Percentiles rank a stretch among this genome's conserved stretches.
These are phyloP conservation scores for Byssoonygena ceratinophila DNA, from an alignment of 2,329 filamentous ascomycete species.

Conservation along the genomic window DNA sequence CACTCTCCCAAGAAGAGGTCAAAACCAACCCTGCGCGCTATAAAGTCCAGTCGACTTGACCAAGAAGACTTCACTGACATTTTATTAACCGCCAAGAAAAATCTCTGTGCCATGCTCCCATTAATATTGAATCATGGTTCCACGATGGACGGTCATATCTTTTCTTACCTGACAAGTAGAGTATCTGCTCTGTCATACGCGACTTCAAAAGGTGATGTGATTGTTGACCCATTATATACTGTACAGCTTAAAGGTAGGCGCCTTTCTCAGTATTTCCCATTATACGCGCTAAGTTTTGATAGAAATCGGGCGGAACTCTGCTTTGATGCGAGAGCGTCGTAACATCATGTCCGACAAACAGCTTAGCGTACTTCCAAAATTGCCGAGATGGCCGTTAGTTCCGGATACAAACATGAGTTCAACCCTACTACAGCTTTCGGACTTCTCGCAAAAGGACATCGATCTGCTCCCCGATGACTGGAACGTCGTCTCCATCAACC, in stretches of 20 bases:
- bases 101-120: conserved; percentile 26
- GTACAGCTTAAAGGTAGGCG: conserved; percentile 31
- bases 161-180: conserved; percentile 32
- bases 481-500: conserved; percentile 73
- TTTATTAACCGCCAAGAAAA: conserved; percentile 29
- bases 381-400: conserved; percentile 40
- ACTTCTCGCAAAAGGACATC: conserved; percentile 70
- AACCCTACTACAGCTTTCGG: conserved; percentile 40
- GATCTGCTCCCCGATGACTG: conserved; percentile 74
- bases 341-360: conserved; percentile 39
- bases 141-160: conserved; percentile 31
- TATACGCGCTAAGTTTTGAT: conserved; percentile 8
- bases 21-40: not conserved
- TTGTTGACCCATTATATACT: conserved; percentile 18
- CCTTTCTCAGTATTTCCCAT: not conserved
- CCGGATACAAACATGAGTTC: conserved; percentile 16
- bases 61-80: conserved; percentile 31
- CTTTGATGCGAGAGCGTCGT: conserved; percentile 32
- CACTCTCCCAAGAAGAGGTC: conserved; percentile 22
- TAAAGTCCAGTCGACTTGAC: conserved; percentile 13
- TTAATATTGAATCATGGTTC: conserved; percentile 29
- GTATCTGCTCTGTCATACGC: conserved; percentile 36
- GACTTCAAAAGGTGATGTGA: conserved; percentile 25
- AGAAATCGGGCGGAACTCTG: conserved; percentile 35
- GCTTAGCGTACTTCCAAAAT: conserved; percentile 34